Percentiles rank a stretch among this genome's conserved stretches.
phyloP scores from a whole-genome alignment of 176 grass and related monocot genomes.

The Echinochloa phyllopogon region DNA sequence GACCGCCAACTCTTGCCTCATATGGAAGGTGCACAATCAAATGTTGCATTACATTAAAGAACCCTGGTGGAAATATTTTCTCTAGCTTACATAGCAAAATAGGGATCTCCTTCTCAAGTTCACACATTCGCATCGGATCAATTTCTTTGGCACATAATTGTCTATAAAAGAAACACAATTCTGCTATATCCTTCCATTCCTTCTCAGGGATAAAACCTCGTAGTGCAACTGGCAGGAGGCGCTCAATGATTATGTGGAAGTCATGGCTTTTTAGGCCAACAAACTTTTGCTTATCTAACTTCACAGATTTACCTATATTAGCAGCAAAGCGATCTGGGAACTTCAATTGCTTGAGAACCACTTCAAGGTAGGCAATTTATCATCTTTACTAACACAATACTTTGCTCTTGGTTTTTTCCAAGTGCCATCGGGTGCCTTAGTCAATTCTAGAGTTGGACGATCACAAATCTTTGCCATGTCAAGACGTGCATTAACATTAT shows the following conservation, averaged over 20 bases:
- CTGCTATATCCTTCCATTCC: slow-evolving; percentile 16
- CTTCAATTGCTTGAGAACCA: slow-evolving; percentile 30
- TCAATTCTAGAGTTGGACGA: neutral
- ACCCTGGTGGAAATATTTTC: neutral
- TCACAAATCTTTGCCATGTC: slow-evolving; percentile 19
- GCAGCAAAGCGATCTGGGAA: slow-evolving; percentile 26
- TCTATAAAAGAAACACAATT: slow-evolving; percentile 15
- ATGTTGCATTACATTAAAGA: slow-evolving; percentile 24
- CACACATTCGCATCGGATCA: neutral
- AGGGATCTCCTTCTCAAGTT: slow-evolving; percentile 19
- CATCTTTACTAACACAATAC: slow-evolving; percentile 18
- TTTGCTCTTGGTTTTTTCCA: slow-evolving; percentile 11
- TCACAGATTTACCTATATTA: slow-evolving; percentile 12
- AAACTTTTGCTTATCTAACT: neutral
- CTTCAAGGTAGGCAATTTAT: neutral
- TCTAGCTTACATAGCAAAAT: slow-evolving; percentile 30
- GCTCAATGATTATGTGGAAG: slow-evolving; percentile 19
- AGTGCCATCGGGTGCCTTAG: neutral
- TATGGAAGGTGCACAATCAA: slow-evolving; percentile 30
- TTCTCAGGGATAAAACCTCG: neutral
- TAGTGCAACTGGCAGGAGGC: slow-evolving; percentile 7
- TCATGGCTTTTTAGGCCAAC: slow-evolving; percentile 30
- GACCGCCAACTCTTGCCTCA: slow-evolving; percentile 18
- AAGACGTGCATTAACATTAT: slow-evolving; percentile 27
- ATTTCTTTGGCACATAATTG: slow-evolving; percentile 39